phyloP scores from a whole-genome alignment of 2,329 filamentous ascomycete genomes.

The Sphaceloma murrayae region DNA sequence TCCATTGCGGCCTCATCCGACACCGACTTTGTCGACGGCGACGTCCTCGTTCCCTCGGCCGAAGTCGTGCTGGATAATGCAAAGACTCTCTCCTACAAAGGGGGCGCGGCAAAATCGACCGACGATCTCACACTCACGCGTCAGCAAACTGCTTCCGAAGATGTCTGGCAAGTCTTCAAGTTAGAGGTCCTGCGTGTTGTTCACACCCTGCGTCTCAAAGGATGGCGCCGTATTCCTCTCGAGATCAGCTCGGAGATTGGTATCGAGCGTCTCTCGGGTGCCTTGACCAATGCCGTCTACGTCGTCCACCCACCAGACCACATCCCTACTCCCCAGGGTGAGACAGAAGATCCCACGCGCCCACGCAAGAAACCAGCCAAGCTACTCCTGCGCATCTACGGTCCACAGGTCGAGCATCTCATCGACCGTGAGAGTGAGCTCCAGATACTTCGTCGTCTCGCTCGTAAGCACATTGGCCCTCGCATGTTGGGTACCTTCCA shows the following conservation, averaged over 20 bases:
- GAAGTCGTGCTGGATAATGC: slow-evolving; percentile 82
- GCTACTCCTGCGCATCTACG: slow-evolving; percentile 82
- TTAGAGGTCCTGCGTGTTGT: slow-evolving; percentile 80
- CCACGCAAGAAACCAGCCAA: slow-evolving; percentile 52
- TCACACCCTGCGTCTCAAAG: slow-evolving; percentile 81
- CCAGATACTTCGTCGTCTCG: slow-evolving; percentile 72
- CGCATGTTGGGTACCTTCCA: slow-evolving; percentile 82
- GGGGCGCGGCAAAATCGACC: slow-evolving; percentile 40
- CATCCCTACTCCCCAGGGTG: slow-evolving; percentile 29
- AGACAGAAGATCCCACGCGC: slow-evolving; percentile 20
- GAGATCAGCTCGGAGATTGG: slow-evolving; percentile 58
- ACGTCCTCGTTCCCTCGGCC: slow-evolving; percentile 72
- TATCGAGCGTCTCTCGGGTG: slow-evolving; percentile 74
- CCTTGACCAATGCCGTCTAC: slow-evolving; percentile 92
- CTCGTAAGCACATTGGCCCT: slow-evolving; percentile 86
- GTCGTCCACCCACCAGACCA: slow-evolving; percentile 74
- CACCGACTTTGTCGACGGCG: slow-evolving; percentile 74
- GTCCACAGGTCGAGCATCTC: slow-evolving; percentile 86
- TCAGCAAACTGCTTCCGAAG: slow-evolving; percentile 31
- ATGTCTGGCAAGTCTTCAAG: slow-evolving; percentile 81
- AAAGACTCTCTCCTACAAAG: slow-evolving; percentile 70
- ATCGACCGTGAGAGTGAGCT: slow-evolving; percentile 91
- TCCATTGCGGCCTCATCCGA: slow-evolving; percentile 60
- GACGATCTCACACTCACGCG: slow-evolving; percentile 40
- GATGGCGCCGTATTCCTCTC: slow-evolving; percentile 76